phyloP scores from a whole-genome alignment of 139 green algal species.

The Tetratostichococcus sp. region DNA sequence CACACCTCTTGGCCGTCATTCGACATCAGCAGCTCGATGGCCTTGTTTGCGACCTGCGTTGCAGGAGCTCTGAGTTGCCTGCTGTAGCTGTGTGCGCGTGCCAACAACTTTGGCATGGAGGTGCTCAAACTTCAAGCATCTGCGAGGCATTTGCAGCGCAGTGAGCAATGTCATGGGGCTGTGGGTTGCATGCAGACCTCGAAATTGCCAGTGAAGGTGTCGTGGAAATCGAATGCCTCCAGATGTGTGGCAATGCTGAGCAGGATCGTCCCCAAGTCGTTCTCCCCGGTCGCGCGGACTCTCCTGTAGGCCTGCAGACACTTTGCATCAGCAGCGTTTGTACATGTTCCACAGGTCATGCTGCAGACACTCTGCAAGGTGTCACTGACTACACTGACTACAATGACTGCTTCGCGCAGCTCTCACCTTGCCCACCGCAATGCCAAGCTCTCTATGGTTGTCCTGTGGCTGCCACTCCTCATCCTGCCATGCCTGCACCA shows the following conservation, averaged over 20 bases:
- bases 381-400: too few relatives aligned
- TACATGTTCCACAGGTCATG: too few relatives aligned
- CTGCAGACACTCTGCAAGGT: too few relatives aligned
- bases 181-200: slow-evolving; percentile 9
- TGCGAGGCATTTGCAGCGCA: background rate
- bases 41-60: slow-evolving; percentile 34
- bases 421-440: slow-evolving; percentile 19
- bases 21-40: slow-evolving; percentile 51
- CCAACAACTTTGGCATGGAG: too few relatives aligned
- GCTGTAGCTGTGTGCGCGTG: too few relatives aligned
- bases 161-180: too few relatives aligned
- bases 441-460: slow-evolving; percentile 30
- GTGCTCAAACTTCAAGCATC: too few relatives aligned
- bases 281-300: slow-evolving; percentile 17
- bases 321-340: too few relatives aligned
- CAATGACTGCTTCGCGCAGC: too few relatives aligned
- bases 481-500: slow-evolving; percentile 31
- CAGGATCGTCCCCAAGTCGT: slow-evolving; percentile 33
- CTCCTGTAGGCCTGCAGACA: slow-evolving; percentile 19
- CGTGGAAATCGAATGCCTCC: slow-evolving; percentile 17
- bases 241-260: slow-evolving; percentile 31
- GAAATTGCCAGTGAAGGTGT: slow-evolving; percentile 28
- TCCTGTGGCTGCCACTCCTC: slow-evolving; percentile 44
- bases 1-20: slow-evolving; percentile 36
- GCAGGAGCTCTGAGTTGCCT: too few relatives aligned